Evolutionary conservation across 371 early-diverging fungal genomes (phyloP), one percentile per base, ranked within the genome.

Genomic region (Rhizopus sp.): DNA sequence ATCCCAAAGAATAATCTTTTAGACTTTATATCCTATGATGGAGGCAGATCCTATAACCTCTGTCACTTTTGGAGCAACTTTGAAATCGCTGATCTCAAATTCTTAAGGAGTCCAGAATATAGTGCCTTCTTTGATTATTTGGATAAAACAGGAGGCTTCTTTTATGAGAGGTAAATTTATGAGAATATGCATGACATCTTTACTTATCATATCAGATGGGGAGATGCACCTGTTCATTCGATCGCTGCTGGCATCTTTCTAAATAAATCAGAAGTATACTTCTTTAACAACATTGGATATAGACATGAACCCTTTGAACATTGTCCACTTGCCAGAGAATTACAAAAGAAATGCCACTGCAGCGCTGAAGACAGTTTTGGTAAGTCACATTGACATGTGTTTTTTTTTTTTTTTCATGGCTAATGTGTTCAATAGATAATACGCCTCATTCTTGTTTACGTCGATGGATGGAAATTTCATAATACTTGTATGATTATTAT

Each of bases 41-140:
- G 54, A 16, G 77, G 77, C 13, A 47, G 58, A 5, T 55, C 59
- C 17, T 89, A 89, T 66, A 89, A 88, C 50, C 64, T 85, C 15
- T 95, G 96, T 64, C 97, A 97, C 62, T 98, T 96, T 63, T 96
- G 98, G 97, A 90, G 92, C 38, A 98, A 97, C 63, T 97, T 98
- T 81, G 98, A 97, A 71, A 94, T 98, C 54, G 98, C 80, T n/a
- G 84, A 84, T 64, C 78, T 97, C 62, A 81, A 87, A 16, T 90
- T 95, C 66, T 88, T 89, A 64, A 79, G 95, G 60, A 73, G 82
- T 15, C 66, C 76, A 7, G 80, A 73, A 37, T 97, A 96, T 64
- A 57, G 69, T 15, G 69, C 74, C 8, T 94, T 80, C 62, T 97
- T 98, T 70, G 81, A 93, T 15, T 88, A 83, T 59, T 69, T 98